Evolutionary conservation across 192 early-diverging fungal species (phyloP).

Genomic region (Pilaira anomala): DNA sequence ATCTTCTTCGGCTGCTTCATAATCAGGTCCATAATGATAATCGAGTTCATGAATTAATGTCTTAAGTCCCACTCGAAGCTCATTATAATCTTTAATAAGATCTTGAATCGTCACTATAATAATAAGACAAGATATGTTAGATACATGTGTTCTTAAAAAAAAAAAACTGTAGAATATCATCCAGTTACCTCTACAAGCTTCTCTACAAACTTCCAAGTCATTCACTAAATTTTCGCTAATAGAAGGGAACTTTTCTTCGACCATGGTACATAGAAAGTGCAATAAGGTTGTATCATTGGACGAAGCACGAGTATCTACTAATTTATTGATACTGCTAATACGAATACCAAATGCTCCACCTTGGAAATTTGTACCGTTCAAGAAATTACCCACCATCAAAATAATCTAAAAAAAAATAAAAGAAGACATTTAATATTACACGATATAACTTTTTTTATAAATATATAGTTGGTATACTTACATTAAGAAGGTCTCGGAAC

Average conservation of each 20-base stretch:
- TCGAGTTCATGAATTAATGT: conserved; percentile 50
- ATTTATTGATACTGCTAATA: conserved; percentile 82
- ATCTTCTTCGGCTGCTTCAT: conserved; percentile 52
- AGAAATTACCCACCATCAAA: conserved; percentile 78
- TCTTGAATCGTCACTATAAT: conserved; percentile 52
- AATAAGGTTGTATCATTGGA: conserved; percentile 64
- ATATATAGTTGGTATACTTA: too few relatives aligned
- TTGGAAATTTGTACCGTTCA: conserved; percentile 75
- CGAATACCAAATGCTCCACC: conserved; percentile 85
- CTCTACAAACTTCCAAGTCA: conserved; percentile 67
- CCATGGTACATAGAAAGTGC: conserved; percentile 70
- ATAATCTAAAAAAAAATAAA: conserved; percentile 49
- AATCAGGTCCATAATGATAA: conserved; percentile 30
- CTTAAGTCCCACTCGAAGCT: conserved; percentile 43
- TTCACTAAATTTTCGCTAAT: conserved; percentile 55
- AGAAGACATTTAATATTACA: background rate
- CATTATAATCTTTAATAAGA: conserved; percentile 48
- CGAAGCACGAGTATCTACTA: conserved; percentile 82
- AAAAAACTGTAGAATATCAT: background rate
- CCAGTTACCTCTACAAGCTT: conserved; percentile 77
- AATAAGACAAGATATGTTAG: too few relatives aligned
- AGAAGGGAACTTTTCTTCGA: conserved; percentile 61
- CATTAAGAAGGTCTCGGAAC: conserved; percentile 70
- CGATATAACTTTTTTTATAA: background rate
- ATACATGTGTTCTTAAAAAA: background rate